Evolutionary conservation across 805 yeast genomes (phyloP).

Genomic region (Yarrowia divulgata): DNA sequence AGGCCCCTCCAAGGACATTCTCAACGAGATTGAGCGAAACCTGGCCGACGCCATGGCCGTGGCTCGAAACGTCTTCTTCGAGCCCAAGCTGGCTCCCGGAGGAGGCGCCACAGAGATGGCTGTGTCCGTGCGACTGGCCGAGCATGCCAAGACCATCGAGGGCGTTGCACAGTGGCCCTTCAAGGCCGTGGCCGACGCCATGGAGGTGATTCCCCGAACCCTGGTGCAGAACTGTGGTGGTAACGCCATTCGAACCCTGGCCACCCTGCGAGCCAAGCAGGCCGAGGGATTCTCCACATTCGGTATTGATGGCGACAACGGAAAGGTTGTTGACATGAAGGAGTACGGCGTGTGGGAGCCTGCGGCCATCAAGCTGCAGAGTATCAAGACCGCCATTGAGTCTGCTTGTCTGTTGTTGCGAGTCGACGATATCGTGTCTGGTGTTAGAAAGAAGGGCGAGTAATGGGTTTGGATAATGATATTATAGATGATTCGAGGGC

Average conservation of each 20-base stretch:
- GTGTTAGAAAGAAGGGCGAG: constrained; percentile 67
- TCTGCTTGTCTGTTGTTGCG: constrained; percentile 93
- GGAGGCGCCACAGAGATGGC: constrained; percentile 99
- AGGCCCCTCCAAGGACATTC: constrained; percentile 96
- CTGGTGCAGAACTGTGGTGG: constrained; percentile 98
- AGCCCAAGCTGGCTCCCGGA: constrained; percentile 95
- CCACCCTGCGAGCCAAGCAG: constrained; percentile 94
- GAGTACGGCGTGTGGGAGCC: constrained; percentile 99
- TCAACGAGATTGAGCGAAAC: constrained; percentile 95
- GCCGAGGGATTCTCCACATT: constrained; percentile 85
- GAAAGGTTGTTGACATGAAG: constrained; percentile 94
- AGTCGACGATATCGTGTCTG: constrained; percentile 97
- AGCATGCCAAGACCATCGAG: constrained; percentile 88
- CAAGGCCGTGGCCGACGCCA: constrained; percentile 97
- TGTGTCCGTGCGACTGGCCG: constrained; percentile 83
- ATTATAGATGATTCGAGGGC: not conserved
- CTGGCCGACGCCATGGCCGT: constrained; percentile 99
- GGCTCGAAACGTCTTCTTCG: constrained; percentile 90
- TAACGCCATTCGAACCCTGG: constrained; percentile 85
- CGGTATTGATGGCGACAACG: constrained; percentile 95
- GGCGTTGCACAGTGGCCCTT: constrained; percentile 99
- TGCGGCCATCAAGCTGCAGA: constrained; percentile 95
- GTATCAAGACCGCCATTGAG: constrained; percentile 97
- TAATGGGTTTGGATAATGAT: constrained; percentile 19
- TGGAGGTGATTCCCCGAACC: constrained; percentile 98